phyloP scores from a whole-genome alignment of 2,329 filamentous ascomycete genomes.

The Ceratocystis papillata region DNA sequence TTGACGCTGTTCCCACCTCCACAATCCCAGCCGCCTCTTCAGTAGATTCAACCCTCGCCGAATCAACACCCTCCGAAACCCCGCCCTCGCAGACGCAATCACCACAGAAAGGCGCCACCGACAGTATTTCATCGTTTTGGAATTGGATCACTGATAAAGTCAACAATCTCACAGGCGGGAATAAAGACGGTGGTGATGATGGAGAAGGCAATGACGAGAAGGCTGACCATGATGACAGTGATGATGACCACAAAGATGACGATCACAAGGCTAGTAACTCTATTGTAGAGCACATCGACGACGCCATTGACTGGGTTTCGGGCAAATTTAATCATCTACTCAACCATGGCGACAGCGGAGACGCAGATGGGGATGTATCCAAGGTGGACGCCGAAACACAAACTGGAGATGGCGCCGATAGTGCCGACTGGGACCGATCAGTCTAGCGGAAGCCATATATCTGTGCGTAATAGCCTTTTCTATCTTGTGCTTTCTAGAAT shows the following conservation, averaged over 20 bases:
- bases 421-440: not conserved
- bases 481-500: not conserved
- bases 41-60: not conserved
- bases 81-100: not conserved
- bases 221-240: conserved; percentile 9
- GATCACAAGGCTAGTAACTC: conserved; percentile 30
- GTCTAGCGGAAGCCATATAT: too few species aligned
- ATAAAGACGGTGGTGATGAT: conserved; percentile 26
- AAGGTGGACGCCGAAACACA: not conserved
- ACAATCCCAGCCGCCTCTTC: not conserved
- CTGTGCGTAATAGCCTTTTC: not conserved
- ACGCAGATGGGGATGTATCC: not conserved
- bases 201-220: conserved; percentile 20
- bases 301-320: conserved; percentile 43
- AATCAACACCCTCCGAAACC: conserved; percentile 1
- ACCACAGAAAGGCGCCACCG: conserved; percentile 26
- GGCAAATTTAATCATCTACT: conserved; percentile 37
- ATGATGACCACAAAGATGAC: conserved; percentile 24
- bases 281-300: conserved; percentile 30
- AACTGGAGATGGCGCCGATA: not conserved
- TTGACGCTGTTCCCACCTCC: not conserved
- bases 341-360: not conserved
- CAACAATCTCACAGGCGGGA: conserved; percentile 13
- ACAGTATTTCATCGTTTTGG: conserved; percentile 12
- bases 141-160: conserved; percentile 14